A percentile compares a stretch with the other conserved stretches of the same genome.
These are phyloP conservation scores for Phytophthora fragariae DNA, from an alignment of 352 stramenopile species.

Conservation along the genomic window DNA sequence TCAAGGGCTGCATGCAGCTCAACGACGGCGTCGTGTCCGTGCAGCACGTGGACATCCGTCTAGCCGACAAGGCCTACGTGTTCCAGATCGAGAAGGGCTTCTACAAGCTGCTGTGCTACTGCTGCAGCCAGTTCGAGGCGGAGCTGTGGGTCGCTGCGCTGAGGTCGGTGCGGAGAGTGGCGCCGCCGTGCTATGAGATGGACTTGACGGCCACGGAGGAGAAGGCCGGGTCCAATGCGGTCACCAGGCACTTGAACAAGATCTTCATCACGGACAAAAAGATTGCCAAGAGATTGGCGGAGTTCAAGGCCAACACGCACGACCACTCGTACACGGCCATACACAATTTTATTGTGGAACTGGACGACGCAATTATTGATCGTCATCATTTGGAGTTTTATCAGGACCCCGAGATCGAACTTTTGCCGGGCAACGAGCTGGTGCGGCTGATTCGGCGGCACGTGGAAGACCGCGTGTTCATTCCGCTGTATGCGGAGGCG, in stretches of 20 bases:
- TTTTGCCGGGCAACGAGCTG: slow-evolving; percentile 78
- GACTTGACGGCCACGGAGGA: slow-evolving; percentile 70
- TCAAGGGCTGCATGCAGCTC: slow-evolving; percentile 84
- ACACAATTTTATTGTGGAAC: slow-evolving; percentile 64
- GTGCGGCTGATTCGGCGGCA: slow-evolving; percentile 78
- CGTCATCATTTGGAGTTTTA: slow-evolving; percentile 69
- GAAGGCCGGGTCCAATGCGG: slow-evolving; percentile 53
- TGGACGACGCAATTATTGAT: slow-evolving; percentile 81
- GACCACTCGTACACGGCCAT: slow-evolving; percentile 61
- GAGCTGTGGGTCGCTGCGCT: slow-evolving; percentile 85
- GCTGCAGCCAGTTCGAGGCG: slow-evolving; percentile 77
- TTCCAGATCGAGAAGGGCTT: slow-evolving; percentile 89
- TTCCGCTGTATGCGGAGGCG: slow-evolving; percentile 56
- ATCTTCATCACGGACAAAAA: slow-evolving; percentile 78
- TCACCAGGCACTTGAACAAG: slow-evolving; percentile 79
- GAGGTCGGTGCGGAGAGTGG: slow-evolving; percentile 50
- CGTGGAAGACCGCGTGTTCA: slow-evolving; percentile 85
- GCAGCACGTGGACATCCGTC: slow-evolving; percentile 79
- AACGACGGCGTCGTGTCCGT: slow-evolving; percentile 87
- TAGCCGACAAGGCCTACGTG: slow-evolving; percentile 72
- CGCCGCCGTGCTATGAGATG: slow-evolving; percentile 67
- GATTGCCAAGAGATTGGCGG: slow-evolving; percentile 55
- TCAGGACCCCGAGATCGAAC: slow-evolving; percentile 62
- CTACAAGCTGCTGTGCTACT: slow-evolving; percentile 85
- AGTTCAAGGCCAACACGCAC: slow-evolving; percentile 61